These are phyloP conservation scores for Colletotrichum sp. DNA, from an alignment of 2,329 filamentous ascomycete genomes.

Conservation along the genomic window DNA sequence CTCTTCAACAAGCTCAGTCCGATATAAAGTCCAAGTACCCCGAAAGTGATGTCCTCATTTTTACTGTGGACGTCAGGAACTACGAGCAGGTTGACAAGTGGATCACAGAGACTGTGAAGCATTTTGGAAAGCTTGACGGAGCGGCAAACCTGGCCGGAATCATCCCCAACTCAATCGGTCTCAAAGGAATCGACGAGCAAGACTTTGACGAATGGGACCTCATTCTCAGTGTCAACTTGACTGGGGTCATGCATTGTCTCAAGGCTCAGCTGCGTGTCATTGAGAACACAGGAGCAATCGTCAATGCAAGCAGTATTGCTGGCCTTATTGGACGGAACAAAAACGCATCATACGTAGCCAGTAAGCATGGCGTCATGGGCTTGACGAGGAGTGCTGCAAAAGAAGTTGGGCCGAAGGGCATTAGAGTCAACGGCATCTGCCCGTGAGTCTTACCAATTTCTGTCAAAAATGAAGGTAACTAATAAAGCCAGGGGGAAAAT, in stretches of 20 bases:
- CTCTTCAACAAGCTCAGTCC: slow-evolving; percentile 32
- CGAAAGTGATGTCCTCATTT: slow-evolving; percentile 5
- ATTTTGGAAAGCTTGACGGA: slow-evolving; percentile 38
- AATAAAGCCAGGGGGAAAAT: slow-evolving; percentile 27
- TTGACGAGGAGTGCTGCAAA: slow-evolving; percentile 33
- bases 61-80: slow-evolving; percentile 33
- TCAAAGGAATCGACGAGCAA: slow-evolving; percentile 26
- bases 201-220: slow-evolving; percentile 30
- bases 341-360: slow-evolving; percentile 32
- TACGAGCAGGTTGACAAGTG: slow-evolving; percentile 35
- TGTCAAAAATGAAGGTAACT: background rate
- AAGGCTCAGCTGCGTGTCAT: slow-evolving; percentile 36
- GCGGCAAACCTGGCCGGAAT: slow-evolving; percentile 44
- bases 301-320: slow-evolving; percentile 49
- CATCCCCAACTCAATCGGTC: slow-evolving; percentile 29
- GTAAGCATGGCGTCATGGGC: slow-evolving; percentile 35
- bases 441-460: slow-evolving; percentile 24
- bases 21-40: slow-evolving; percentile 18
- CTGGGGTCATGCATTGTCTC: slow-evolving; percentile 32
- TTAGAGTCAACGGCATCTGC: slow-evolving; percentile 33
- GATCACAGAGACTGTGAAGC: slow-evolving; percentile 33
- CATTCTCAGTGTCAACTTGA: slow-evolving; percentile 30
- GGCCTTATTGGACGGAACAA: slow-evolving; percentile 39
- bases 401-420: slow-evolving; percentile 28
- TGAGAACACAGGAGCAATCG: slow-evolving; percentile 45